A percentile compares a stretch with the other conserved stretches of the same genome.
Conservation (phyloP, 352 stramenopile genomes). For the Phytophthora rubi region DNA sequence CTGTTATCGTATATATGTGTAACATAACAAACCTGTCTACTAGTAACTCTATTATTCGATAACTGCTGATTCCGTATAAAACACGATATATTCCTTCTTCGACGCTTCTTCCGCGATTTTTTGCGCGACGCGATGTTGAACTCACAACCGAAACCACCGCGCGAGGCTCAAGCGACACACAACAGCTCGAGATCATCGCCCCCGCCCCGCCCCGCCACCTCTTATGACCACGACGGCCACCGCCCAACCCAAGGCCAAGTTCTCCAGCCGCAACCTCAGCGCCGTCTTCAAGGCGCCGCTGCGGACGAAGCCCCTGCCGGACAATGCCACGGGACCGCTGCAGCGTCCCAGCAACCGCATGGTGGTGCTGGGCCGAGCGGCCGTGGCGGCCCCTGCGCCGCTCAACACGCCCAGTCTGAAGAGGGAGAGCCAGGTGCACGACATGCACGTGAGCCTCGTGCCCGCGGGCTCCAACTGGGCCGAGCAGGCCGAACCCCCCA, state of each 20-base stretch:
- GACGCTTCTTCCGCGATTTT: constrained; percentile 19
- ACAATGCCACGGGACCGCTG: constrained; percentile 33
- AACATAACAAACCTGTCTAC: too few relatives aligned
- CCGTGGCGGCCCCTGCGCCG: constrained; percentile 55
- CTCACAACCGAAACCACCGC: constrained; percentile 26
- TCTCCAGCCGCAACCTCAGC: constrained; percentile 80
- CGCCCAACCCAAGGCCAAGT: constrained; percentile 64
- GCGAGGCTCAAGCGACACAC: constrained; percentile 15
- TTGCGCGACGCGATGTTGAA: constrained; percentile 20
- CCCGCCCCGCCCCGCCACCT: not conserved
- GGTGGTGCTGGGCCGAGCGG: constrained; percentile 54
- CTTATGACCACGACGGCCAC: constrained; percentile 51
- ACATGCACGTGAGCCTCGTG: constrained; percentile 50
- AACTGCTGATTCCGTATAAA: too few relatives aligned
- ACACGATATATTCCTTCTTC: not conserved
- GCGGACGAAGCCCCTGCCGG: constrained; percentile 36
- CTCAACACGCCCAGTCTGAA: constrained; percentile 84
- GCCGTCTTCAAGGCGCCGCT: constrained; percentile 70
- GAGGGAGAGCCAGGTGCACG: constrained; percentile 57
- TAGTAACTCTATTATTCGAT: too few relatives aligned
- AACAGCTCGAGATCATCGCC: constrained; percentile 25
- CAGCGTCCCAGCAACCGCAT: constrained; percentile 48
- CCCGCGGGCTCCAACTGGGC: constrained; percentile 51
- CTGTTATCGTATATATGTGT: too few relatives aligned
- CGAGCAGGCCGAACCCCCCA: constrained; percentile 15